Evolutionary conservation across 208 protist species (phyloP), one percentile per base, ranked within the genome.

Genomic region (Crithidia brevicula): DNA sequence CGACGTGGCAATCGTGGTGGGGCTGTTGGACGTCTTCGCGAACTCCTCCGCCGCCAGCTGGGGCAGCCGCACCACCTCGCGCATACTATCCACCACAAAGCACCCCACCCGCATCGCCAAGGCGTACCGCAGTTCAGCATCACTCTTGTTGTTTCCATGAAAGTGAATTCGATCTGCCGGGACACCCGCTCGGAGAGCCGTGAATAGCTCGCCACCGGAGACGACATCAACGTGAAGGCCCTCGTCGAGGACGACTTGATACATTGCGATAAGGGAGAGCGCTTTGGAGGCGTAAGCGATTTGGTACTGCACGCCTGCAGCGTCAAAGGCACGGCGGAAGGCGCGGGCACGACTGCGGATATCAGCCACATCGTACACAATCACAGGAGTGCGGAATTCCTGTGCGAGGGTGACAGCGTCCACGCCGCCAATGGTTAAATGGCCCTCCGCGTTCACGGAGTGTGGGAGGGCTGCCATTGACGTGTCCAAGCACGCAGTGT

Each of bases 81-180:
- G 31, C 43, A 67, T 54, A 47, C 25, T 67, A 18, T 67, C 60
- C 47, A 67, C 60, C 22, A 67, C 47, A 18, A 57, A 67, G 34
- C 60, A 67, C 23, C 47, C 47, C 16, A 67, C 60, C n/a, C 47
- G 23, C 5, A 18, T 34, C 20, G 5, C 11, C 20, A 67, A 28
- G 7, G 47, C 60, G 34, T 67, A 56, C 4, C 11, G 45, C 46
- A 56, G 20, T 31, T 67, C 60, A 2, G 28, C 47, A 18, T 67
- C 60, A 10, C 47, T 65, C 47, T 67, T 67, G 30, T 67, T 67
- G 60, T 67, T 67, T 25, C 60, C 60, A 47, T 67, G 60, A 30
- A 67, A 67, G 47, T 67, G 60, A 36, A 56, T 36, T 4, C 47
- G 43, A 6, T 31, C 45, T 11, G 60, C 30, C 8, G 33, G 33